Evolutionary conservation across 768 basidiomycete species (phyloP).

Genomic region (Clathrus columnatus): DNA sequence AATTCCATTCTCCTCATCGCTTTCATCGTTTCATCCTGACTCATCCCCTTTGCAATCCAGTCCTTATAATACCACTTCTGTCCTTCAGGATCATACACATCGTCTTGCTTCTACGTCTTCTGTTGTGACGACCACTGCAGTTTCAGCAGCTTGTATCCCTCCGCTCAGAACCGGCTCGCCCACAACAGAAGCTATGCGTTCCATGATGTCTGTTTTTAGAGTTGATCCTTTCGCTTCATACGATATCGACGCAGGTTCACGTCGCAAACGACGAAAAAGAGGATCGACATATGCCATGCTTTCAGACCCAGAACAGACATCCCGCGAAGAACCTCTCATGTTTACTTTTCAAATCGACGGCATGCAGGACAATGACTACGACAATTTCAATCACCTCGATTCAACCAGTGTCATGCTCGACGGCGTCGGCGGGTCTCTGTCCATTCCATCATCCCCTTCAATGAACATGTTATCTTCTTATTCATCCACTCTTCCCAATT

Average conservation of each 20-base stretch:
- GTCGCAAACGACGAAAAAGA: conserved; percentile 2
- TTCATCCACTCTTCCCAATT: neutral
- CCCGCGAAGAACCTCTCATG: conserved; percentile 4
- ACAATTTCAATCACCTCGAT: neutral
- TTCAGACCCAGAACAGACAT: conserved; percentile 4
- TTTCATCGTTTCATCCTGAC: too few relatives aligned
- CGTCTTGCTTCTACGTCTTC: too few relatives aligned
- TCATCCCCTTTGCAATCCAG: too few relatives aligned
- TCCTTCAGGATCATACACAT: too few relatives aligned
- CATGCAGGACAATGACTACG: neutral
- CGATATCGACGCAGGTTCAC: neutral
- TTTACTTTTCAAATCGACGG: conserved; percentile 8
- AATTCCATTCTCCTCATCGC: too few relatives aligned
- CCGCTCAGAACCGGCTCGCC: conserved; percentile 1
- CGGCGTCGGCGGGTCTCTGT: neutral
- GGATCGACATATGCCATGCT: neutral
- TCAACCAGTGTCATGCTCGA: neutral
- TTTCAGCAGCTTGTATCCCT: neutral
- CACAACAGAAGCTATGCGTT: conserved; percentile 5
- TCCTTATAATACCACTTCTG: too few relatives aligned
- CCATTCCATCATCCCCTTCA: neutral
- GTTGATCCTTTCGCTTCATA: conserved; percentile 10
- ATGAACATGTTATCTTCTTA: neutral
- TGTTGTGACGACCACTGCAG: too few relatives aligned
- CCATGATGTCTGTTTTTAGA: conserved; percentile 10